phyloP scores from a whole-genome alignment of 176 grass and related monocot genomes.

The Zea luxurians region DNA sequence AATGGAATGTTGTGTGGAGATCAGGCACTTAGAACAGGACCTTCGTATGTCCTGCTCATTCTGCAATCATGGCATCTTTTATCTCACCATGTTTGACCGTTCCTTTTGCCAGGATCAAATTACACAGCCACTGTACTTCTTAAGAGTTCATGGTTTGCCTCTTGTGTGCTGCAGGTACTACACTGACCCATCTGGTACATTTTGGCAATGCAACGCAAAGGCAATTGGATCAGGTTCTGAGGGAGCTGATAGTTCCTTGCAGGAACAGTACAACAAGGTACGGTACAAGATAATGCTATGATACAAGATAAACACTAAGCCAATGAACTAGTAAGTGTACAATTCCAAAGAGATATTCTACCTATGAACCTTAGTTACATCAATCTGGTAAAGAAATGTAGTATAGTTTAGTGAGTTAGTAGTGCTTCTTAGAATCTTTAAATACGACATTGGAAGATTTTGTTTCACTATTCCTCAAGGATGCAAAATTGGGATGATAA shows the following conservation, averaged over 20 bases:
- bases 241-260: constrained; percentile 93
- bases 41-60: not conserved
- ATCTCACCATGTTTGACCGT: not conserved
- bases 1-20: not conserved
- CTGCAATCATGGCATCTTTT: not conserved
- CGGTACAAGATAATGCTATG: no score
- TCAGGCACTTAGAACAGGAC: not conserved
- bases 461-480: not conserved
- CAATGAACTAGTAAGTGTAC: not conserved
- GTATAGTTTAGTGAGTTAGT: not conserved
- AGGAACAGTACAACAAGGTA: constrained; percentile 97
- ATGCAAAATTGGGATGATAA: not conserved
- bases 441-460: not conserved
- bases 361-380: not conserved
- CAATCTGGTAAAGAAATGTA: not conserved
- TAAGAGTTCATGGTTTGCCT: constrained; percentile 9
- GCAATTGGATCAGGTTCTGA: constrained; percentile 96
- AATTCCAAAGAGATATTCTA: not conserved
- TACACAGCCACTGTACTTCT: constrained; percentile 14
- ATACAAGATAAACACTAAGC: not conserved
- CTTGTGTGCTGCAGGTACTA: constrained; percentile 65
- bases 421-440: constrained; percentile 4
- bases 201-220: constrained; percentile 95
- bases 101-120: not conserved
- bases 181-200: constrained; percentile 92